phyloP scores from a whole-genome alignment of 305 asterid species.

The Lippia alba region DNA sequence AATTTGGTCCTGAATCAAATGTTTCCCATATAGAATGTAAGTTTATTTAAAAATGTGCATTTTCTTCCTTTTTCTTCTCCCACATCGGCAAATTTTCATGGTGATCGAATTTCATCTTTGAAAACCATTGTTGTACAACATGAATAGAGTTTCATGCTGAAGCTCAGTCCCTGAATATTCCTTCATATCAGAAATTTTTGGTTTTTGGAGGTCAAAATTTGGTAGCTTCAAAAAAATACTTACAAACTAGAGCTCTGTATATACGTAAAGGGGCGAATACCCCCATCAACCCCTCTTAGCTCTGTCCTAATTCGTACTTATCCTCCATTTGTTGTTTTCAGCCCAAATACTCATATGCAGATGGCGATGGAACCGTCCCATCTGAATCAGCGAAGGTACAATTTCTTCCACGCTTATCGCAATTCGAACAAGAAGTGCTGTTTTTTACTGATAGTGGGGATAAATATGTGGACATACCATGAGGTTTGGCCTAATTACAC shows the following conservation, averaged over 20 bases:
- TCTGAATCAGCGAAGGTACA: slow-evolving; percentile 83
- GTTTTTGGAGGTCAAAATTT: not conserved
- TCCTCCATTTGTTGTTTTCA: slow-evolving; percentile 35
- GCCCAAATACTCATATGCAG: slow-evolving; percentile 81
- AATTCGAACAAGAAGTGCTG: no score
- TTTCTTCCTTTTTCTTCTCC: not conserved
- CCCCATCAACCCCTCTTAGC: no score
- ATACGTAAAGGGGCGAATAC: no score
- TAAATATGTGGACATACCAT: no score
- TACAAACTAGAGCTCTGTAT: no score
- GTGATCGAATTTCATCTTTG: not conserved
- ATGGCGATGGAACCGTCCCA: slow-evolving; percentile 98
- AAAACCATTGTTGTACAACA: no score
- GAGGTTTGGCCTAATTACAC: no score
- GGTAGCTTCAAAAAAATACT: not conserved
- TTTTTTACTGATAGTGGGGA: no score
- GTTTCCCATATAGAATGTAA: not conserved
- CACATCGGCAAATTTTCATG: not conserved
- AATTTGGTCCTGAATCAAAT: not conserved
- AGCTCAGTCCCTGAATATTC: no score
- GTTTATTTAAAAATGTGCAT: not conserved
- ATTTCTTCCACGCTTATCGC: not conserved
- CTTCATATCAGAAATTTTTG: no score
- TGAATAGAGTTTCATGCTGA: no score
- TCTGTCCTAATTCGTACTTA: not conserved